Percentiles rank a stretch among this genome's conserved stretches.
Conservation (phyloP, 805 yeast genomes). For the Saturnispora saitoi region DNA sequence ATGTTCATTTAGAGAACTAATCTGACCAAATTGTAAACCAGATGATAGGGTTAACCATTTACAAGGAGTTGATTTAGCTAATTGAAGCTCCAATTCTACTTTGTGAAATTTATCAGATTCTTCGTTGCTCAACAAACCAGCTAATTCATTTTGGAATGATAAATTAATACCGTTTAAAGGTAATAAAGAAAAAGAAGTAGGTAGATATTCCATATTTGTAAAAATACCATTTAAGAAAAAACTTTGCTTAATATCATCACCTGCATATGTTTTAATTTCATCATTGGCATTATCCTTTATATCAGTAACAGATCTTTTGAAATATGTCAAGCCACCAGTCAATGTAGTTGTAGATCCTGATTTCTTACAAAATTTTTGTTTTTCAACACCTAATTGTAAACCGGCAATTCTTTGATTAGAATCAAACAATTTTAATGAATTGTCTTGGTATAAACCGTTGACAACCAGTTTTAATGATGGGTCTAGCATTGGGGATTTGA, state of each 20-base stretch:
- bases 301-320: slow-evolving; percentile 47
- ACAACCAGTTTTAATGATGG: slow-evolving; percentile 40
- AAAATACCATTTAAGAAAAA: slow-evolving; percentile 34
- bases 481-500: slow-evolving; percentile 37
- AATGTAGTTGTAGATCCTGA: slow-evolving; percentile 15
- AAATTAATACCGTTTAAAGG: slow-evolving; percentile 39
- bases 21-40: slow-evolving; percentile 46
- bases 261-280: slow-evolving; percentile 49
- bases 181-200: slow-evolving; percentile 30
- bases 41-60: slow-evolving; percentile 42
- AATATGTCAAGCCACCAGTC: slow-evolving; percentile 48
- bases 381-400: slow-evolving; percentile 43
- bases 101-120: slow-evolving; percentile 31
- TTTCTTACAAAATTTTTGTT: slow-evolving; percentile 12
- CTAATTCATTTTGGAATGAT: slow-evolving; percentile 38
- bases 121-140: slow-evolving; percentile 21
- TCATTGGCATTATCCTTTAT: slow-evolving; percentile 46
- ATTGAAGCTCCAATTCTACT: slow-evolving; percentile 25
- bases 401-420: slow-evolving; percentile 39
- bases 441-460: slow-evolving; percentile 17
- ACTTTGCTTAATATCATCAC: slow-evolving; percentile 52
- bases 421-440: not conserved
- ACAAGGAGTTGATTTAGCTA: slow-evolving; percentile 34
- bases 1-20: slow-evolving; percentile 31
- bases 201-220: slow-evolving; percentile 36